phyloP scores from a whole-genome alignment of 2,329 filamentous ascomycete genomes.

The Fusarium sp. region DNA sequence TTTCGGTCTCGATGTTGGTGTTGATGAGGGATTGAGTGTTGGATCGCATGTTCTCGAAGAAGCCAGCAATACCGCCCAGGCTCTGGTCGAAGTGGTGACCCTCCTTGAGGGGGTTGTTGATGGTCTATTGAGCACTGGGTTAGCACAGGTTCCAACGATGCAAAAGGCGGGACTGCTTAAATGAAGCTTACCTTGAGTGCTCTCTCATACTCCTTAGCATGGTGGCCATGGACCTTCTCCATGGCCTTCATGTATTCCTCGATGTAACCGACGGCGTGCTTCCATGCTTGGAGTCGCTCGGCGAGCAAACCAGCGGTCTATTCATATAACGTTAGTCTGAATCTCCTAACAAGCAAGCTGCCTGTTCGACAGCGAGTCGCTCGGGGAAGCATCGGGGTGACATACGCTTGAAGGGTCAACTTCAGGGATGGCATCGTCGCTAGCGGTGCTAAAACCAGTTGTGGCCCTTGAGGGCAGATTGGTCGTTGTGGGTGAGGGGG shows the following conservation, averaged over 20 bases:
- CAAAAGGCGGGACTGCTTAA: not conserved
- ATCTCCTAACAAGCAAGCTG: not conserved
- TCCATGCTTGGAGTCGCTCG: constrained; percentile 94
- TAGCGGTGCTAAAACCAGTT: constrained; percentile 60
- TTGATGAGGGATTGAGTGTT: constrained; percentile 95
- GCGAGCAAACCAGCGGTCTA: constrained; percentile 84
- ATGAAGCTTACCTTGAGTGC: constrained; percentile 76
- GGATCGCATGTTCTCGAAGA: constrained; percentile 93
- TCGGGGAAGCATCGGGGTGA: constrained; percentile 20
- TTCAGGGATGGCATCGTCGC: constrained; percentile 71
- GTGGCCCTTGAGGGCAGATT: constrained; percentile 62
- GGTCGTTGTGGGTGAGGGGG: constrained; percentile 50
- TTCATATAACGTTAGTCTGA: constrained; percentile 18
- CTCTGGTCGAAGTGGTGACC: constrained; percentile 93
- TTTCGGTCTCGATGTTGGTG: constrained; percentile 90
- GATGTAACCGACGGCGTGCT: constrained; percentile 90
- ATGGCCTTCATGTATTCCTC: constrained; percentile 90
- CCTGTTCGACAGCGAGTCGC: not conserved
- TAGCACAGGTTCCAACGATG: not conserved
- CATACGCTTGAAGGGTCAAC: constrained; percentile 70
- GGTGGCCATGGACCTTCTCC: constrained; percentile 85
- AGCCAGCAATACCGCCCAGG: constrained; percentile 85
- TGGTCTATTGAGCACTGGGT: constrained; percentile 68
- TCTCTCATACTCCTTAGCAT: constrained; percentile 96
- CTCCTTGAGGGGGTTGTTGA: constrained; percentile 87